Evolutionary conservation across 2,329 filamentous ascomycete species (phyloP).

Genomic region (Thermochaetoides dissita): DNA sequence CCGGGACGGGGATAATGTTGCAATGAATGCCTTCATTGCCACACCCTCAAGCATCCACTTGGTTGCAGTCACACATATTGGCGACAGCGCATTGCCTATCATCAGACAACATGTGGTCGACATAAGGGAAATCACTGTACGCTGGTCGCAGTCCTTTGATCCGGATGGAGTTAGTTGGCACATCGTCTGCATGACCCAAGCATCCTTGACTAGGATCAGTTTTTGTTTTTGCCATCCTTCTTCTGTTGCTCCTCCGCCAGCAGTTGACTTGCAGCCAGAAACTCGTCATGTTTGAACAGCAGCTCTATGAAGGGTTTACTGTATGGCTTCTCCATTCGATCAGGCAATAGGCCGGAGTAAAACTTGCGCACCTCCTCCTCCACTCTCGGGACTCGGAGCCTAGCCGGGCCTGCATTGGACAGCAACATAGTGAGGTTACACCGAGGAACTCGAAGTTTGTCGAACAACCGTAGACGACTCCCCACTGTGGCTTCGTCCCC

Average conservation of each 20-base stretch:
- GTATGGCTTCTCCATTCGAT: slow-evolving; percentile 3
- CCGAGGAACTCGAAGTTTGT: slow-evolving; percentile 8
- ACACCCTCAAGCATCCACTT: too few species aligned
- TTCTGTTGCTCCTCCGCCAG: neutral
- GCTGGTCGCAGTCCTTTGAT: too few species aligned
- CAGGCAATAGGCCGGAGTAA: slow-evolving; percentile 8
- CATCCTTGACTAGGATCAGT: too few species aligned
- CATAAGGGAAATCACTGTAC: too few species aligned
- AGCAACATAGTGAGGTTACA: slow-evolving; percentile 12
- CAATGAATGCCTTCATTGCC: too few species aligned
- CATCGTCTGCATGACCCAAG: too few species aligned
- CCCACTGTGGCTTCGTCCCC: neutral
- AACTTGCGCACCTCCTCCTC: slow-evolving; percentile 10
- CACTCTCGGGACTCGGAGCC: slow-evolving; percentile 5
- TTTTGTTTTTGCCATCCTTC: too few species aligned
- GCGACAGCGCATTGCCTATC: too few species aligned
- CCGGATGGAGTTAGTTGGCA: too few species aligned
- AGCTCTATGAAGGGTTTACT: slow-evolving; percentile 6
- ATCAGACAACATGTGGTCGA: too few species aligned
- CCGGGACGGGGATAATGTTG: too few species aligned
- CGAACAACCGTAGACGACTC: slow-evolving; percentile 5
- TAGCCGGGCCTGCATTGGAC: slow-evolving; percentile 6
- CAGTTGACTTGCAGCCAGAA: slow-evolving; percentile 3
- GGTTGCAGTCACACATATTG: too few species aligned
- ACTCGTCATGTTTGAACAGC: slow-evolving; percentile 11